Conservation (phyloP, 139 green algal genomes). For the Chlamydomonas eustigma region DNA sequence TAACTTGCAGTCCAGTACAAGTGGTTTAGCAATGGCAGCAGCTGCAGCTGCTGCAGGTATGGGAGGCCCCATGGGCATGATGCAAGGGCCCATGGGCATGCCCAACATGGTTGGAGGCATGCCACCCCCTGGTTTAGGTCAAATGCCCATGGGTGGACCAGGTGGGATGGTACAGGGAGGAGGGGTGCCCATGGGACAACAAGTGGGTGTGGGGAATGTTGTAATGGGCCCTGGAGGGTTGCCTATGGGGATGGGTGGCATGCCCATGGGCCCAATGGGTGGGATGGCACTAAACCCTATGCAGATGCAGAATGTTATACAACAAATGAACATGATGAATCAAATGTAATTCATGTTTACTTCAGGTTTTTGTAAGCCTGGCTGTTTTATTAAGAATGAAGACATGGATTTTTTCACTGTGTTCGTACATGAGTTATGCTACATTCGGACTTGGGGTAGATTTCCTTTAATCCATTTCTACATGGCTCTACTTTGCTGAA, state of each 20-base stretch:
- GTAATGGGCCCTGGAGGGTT: neutral
- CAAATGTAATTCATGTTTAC: no score
- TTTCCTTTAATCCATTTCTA: no score
- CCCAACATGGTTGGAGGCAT: neutral
- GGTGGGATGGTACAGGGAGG: neutral
- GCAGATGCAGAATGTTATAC: conserved; percentile 9
- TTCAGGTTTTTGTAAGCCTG: no score
- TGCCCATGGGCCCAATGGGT: neutral
- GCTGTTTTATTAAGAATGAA: no score
- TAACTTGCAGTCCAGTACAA: neutral
- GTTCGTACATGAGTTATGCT: no score
- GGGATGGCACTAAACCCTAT: conserved; percentile 3
- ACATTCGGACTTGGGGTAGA: no score
- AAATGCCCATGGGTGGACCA: neutral
- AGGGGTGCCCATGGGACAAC: neutral
- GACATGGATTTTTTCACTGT: no score
- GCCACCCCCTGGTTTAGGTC: neutral
- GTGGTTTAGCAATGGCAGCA: neutral
- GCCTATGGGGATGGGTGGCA: neutral
- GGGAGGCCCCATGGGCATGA: conserved; percentile 7
- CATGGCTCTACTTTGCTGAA: no score
- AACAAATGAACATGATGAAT: conserved; percentile 4
- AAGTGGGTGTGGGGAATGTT: neutral
- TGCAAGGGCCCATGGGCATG: neutral
- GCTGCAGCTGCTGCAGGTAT: neutral